Conservation (phyloP, 805 yeast species). For the Candida adriatica region DNA sequence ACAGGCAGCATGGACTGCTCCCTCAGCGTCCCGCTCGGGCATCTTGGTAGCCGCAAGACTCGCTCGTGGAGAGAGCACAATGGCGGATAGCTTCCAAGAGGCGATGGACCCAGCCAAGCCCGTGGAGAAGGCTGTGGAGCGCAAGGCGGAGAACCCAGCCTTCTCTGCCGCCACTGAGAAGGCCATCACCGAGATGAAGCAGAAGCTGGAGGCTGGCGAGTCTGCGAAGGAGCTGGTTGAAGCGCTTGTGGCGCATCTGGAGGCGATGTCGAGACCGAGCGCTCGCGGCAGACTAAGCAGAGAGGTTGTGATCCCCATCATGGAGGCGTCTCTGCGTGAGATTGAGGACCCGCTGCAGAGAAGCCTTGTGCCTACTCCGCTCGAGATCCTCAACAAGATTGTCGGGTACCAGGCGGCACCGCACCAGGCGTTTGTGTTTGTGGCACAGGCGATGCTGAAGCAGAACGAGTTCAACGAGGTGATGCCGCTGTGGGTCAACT, state of each 20-base stretch:
- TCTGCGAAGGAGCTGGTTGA: slow-evolving; percentile 6
- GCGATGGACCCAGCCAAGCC: too few species aligned
- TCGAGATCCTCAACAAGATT: slow-evolving; percentile 17
- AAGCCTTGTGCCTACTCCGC: slow-evolving; percentile 16
- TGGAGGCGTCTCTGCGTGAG: slow-evolving; percentile 14
- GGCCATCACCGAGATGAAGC: slow-evolving; percentile 1
- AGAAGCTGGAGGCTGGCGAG: slow-evolving; percentile 1
- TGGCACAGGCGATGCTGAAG: slow-evolving; percentile 11
- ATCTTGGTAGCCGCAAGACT: too few species aligned
- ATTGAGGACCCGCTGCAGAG: slow-evolving; percentile 9
- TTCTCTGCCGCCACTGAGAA: not conserved
- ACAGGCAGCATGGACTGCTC: too few species aligned
- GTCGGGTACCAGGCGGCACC: slow-evolving; percentile 13
- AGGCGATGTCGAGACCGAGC: slow-evolving; percentile 1
- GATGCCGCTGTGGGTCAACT: slow-evolving; percentile 20
- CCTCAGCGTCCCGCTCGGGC: too few species aligned
- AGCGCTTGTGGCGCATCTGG: slow-evolving; percentile 3
- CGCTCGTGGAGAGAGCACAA: too few species aligned
- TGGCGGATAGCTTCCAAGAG: too few species aligned
- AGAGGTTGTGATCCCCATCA: slow-evolving; percentile 2
- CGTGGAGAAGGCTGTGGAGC: too few species aligned
- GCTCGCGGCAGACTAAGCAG: slow-evolving; percentile 1
- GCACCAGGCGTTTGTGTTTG: slow-evolving; percentile 6
- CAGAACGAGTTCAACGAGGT: slow-evolving; percentile 12
- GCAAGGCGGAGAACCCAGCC: too few species aligned